Base-by-base conservation (phyloP, 2,329 filamentous ascomycete genomes). In the Penicillium sumatraense region DNA sequence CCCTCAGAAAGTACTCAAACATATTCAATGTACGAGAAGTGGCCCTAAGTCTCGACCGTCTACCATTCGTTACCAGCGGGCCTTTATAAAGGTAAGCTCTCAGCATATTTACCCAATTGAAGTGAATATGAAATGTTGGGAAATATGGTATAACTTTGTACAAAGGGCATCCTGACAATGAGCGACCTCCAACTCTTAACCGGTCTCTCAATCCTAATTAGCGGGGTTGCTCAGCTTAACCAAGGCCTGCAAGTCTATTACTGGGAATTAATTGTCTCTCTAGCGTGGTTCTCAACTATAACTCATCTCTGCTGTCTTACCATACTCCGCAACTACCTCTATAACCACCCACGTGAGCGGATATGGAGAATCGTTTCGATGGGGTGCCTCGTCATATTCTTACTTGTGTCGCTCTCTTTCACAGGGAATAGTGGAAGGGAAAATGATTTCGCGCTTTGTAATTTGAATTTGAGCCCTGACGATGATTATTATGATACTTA, bases 271-370 rank as follows among this genome's bases (percentile, higher is more conserved):
- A 21, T 54, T 29, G 48, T 57, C 6, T 23, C 45, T 1, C 41
- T 51, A 9, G 55, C 51, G 14, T 57, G 55, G 55, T 42, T 57
- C 36, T 57, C 55, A 18, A 45, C 40, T n/a, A n/a, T 57, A 6
- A 49, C 51, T 13, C 55, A 57, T 27, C 38, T 57, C 10, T 57
- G 23, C 9, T 57, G 51, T 47, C 44, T 57, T 21, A 57, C 42
- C 11, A 13, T 54, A 16, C 33, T 57, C 10, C 47, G 51, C 7
- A 45, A 33, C 24, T 14, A 57, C 29, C 48, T 57, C 7, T 18
- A 48, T 6, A 7, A 42, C 27, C 33, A 48, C 31, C 6, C 51
- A 10, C 26, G 10, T 11, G 51, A 48, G 21, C 40, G 55, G 21
- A 14, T 7, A 21, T 54, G 41, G 16, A 26, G 55, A 14, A 14